phyloP scores from a whole-genome alignment of 2,329 filamentous ascomycete genomes.

The Aureobasidium melanogenum region DNA sequence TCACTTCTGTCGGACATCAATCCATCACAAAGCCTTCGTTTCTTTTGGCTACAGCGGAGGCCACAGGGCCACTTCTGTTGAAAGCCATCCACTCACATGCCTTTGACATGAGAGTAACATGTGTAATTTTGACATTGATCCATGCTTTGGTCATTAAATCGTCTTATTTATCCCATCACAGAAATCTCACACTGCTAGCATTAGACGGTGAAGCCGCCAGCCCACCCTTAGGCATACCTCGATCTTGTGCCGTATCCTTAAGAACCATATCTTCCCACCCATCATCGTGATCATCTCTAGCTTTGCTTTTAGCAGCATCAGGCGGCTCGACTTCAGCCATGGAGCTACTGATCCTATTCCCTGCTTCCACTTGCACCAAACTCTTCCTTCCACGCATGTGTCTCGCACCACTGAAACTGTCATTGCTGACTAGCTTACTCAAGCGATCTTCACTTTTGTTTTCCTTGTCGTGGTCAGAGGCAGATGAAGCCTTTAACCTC shows the following conservation, averaged over 20 bases:
- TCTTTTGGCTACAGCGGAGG: no score
- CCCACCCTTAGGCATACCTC: neutral
- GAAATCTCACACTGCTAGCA: neutral
- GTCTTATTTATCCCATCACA: neutral
- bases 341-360: slow-evolving; percentile 22
- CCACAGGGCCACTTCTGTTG: no score
- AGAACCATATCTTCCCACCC: slow-evolving; percentile 11
- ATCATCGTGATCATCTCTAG: slow-evolving; percentile 9
- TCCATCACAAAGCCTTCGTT: no score
- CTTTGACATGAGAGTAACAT: no score
- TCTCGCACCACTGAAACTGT: slow-evolving; percentile 21
- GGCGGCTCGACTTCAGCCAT: slow-evolving; percentile 18
- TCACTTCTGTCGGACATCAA: no score
- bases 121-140: neutral
- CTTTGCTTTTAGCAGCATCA: slow-evolving; percentile 15
- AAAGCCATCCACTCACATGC: no score
- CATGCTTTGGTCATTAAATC: neutral
- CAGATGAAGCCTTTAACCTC: neutral
- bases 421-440: slow-evolving; percentile 21
- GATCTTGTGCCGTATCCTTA: neutral
- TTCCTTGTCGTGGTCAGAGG: slow-evolving; percentile 3
- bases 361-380: slow-evolving; percentile 7
- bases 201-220: neutral
- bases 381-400: slow-evolving; percentile 10
- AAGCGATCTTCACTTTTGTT: slow-evolving; percentile 12